These are phyloP conservation scores for Coemansia aciculifera DNA, from an alignment of 192 early-diverging fungal genomes.

Conservation along the genomic window DNA sequence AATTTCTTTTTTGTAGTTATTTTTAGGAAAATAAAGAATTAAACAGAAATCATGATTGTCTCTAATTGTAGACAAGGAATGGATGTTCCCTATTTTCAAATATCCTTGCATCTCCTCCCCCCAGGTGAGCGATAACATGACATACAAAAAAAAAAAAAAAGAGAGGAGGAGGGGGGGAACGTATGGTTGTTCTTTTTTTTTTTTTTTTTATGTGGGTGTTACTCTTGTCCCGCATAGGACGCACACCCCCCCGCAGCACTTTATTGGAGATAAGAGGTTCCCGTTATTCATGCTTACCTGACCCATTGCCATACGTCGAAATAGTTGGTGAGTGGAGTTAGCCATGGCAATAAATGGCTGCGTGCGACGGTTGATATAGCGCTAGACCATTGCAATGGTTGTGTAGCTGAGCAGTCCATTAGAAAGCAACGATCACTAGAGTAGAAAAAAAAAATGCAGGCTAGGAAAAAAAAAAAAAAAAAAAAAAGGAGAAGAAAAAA, in stretches of 20 bases:
- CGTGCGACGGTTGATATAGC: neutral
- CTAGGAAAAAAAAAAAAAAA: neutral
- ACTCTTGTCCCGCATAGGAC: neutral
- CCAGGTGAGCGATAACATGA: constrained; percentile 12
- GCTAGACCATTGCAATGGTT: neutral
- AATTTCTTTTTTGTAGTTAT: too few relatives aligned
- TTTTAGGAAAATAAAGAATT: neutral
- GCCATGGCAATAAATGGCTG: neutral
- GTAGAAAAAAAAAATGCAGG: neutral
- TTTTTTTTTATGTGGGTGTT: neutral
- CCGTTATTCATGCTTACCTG: neutral
- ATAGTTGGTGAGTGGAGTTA: neutral
- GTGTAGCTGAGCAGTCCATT: neutral
- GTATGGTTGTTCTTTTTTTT: neutral
- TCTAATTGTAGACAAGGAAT: neutral
- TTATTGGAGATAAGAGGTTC: neutral
- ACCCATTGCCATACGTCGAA: neutral
- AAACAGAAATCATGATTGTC: constrained; percentile 2
- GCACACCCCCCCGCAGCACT: neutral
- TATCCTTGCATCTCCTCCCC: constrained; percentile 1
- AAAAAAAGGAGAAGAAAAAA: neutral
- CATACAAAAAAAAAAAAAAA: neutral
- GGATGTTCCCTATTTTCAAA: neutral
- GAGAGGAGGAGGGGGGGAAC: too few relatives aligned
- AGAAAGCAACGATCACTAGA: neutral